A percentile compares a stretch with the other conserved stretches of the same genome.
These are phyloP conservation scores for Zygotorulaspora chibaensis DNA, from an alignment of 805 yeast genomes.

Conservation along the genomic window DNA sequence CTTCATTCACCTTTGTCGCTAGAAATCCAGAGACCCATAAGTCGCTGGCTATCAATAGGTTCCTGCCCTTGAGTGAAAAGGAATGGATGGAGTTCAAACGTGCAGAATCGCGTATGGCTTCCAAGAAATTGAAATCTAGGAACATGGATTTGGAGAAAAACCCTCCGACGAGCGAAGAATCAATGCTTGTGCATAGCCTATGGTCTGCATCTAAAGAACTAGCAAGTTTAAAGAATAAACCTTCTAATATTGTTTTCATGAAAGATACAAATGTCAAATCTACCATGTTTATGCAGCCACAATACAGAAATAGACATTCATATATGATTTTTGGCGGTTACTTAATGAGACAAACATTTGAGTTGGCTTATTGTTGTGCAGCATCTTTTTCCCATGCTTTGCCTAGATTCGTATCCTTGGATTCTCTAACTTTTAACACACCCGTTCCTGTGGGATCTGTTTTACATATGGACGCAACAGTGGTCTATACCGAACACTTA, in stretches of 20 bases:
- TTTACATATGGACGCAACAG: constrained; percentile 72
- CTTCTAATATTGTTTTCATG: constrained; percentile 60
- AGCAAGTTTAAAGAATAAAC: constrained; percentile 35
- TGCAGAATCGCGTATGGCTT: constrained; percentile 86
- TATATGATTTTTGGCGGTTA: constrained; percentile 96
- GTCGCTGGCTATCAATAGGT: constrained; percentile 78
- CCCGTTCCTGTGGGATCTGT: constrained; percentile 97
- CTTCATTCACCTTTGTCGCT: constrained; percentile 93
- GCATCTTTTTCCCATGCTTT: constrained; percentile 82
- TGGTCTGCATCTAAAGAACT: constrained; percentile 54
- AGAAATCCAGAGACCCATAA: constrained; percentile 90
- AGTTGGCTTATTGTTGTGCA: constrained; percentile 87
- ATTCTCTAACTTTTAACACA: constrained; percentile 84
- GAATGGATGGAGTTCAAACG: constrained; percentile 83
- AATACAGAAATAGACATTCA: constrained; percentile 89
- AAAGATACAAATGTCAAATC: constrained; percentile 65
- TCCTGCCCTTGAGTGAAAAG: constrained; percentile 66
- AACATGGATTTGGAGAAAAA: constrained; percentile 53
- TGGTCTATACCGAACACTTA: constrained; percentile 81
- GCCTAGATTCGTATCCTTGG: constrained; percentile 86
- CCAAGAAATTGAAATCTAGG: constrained; percentile 74
- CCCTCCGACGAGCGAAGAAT: constrained; percentile 76
- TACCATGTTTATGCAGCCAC: constrained; percentile 92
- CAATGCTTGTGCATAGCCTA: constrained; percentile 68
- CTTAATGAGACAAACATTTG: constrained; percentile 85